A percentile compares a stretch with the other conserved stretches of the same genome.
phyloP scores from a whole-genome alignment of 441 rosid genomes.

The Eugenia klotzschiana region DNA sequence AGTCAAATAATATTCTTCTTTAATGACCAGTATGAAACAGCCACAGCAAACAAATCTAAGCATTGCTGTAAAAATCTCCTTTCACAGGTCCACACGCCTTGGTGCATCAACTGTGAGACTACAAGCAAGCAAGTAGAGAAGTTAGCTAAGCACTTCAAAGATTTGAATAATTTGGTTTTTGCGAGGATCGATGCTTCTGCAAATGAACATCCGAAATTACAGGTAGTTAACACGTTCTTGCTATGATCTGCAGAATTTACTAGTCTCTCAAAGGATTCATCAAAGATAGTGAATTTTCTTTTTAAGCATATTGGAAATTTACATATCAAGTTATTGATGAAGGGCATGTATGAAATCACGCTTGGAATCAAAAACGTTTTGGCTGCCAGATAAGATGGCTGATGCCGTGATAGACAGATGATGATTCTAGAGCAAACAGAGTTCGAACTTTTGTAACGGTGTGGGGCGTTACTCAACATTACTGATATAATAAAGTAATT shows the following conservation, averaged over 20 bases:
- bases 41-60: background rate
- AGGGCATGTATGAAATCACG: background rate
- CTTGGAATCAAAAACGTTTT: background rate
- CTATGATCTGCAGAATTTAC: background rate
- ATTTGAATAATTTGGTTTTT: conserved; percentile 40
- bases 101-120: conserved; percentile 72
- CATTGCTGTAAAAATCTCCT: background rate
- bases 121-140: conserved; percentile 67
- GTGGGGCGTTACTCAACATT: background rate
- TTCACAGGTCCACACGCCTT: conserved; percentile 63
- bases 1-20: background rate
- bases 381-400: background rate
- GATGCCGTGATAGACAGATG: background rate
- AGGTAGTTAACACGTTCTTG: conserved; percentile 16
- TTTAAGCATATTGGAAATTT: background rate
- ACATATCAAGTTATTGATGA: background rate
- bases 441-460: background rate
- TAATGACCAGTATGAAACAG: background rate
- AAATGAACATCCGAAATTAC: conserved; percentile 76
- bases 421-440: background rate
- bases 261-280: background rate
- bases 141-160: conserved; percentile 80
- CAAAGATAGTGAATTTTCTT: background rate
- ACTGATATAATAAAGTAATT: background rate
- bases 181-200: conserved; percentile 81